A percentile compares a stretch with the other conserved stretches of the same genome.
Evolutionary conservation across 208 protist species (phyloP).

Genomic region (Acanthamoeba castellanii): DNA sequence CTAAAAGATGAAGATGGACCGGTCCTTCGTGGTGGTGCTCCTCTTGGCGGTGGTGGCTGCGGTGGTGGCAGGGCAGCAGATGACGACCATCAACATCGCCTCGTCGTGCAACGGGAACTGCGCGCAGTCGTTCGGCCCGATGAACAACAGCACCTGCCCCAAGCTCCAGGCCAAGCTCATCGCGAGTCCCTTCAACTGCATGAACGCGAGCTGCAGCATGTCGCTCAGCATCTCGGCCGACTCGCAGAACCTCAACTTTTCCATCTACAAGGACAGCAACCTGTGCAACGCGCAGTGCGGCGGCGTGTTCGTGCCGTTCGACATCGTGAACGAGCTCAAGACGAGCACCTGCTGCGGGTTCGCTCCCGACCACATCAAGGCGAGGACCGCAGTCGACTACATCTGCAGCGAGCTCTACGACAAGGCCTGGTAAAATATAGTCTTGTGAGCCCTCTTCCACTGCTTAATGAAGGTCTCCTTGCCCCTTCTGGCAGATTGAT

Average conservation of each 20-base stretch:
- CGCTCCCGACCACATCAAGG: background rate
- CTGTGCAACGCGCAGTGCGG: background rate
- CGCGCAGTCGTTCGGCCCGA: background rate
- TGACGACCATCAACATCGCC: background rate
- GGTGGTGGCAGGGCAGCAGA: no score
- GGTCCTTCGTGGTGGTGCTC: no score
- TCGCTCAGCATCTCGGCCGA: background rate
- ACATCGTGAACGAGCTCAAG: background rate
- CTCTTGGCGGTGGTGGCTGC: no score
- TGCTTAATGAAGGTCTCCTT: no score
- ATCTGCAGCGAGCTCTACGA: background rate
- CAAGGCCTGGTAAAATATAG: no score
- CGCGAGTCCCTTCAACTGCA: background rate
- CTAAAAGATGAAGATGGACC: no score
- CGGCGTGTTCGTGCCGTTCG: background rate
- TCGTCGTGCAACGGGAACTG: background rate
- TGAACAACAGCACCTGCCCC: background rate
- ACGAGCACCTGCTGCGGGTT: background rate
- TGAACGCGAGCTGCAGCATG: background rate
- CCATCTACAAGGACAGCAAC: background rate
- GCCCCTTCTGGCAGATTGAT: no score
- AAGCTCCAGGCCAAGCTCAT: background rate
- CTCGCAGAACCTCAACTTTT: background rate
- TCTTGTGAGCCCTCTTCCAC: no score
- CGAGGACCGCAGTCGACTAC: background rate